Base-by-base conservation (phyloP, 345 rosid species). In the Murraya paniculata region DNA sequence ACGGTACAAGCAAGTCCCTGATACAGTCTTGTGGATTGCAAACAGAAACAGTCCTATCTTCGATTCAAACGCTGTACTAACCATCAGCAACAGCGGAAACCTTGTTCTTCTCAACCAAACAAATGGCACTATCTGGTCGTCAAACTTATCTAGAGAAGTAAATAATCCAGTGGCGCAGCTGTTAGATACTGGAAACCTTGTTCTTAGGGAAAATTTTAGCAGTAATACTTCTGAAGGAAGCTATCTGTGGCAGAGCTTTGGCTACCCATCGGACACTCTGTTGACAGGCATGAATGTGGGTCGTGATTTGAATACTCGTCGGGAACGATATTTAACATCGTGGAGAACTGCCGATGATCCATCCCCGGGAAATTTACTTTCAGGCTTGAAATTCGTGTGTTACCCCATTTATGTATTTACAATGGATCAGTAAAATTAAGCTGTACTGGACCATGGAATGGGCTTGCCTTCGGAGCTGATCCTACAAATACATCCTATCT, bases 381-480 rank as follows among this genome's bases (percentile, higher is more conserved):
- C 67, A 85, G 81, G 58, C 8, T 85, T 18, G 66, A 82, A 5
- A 80, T 59, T 27, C 39, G 2, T 19, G 76, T 74, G 27, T 71
- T 80, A 60, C 87, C 87, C 7, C 80, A 85, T 33, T 4, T 75
- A 10, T 71, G 79, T 50, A 36, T 81, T 35, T 25, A 35, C 64
- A 71, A 68, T 2, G 38, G 73, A 11, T 35, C 66, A 1, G n/a
- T 18, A 19, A 50, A 5, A 38, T 14, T 25, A 27, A 77, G 78
- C 50, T 58, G 88, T 1, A 77, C 81, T 38, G 88, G 86, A 13
- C 76, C 85, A 2, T 86, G 86, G 88, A 83, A 83, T 71, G 86
- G 86, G 2, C 21, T 28, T 1, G 48, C 80, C 60, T 86, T 86
- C 38, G 74, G 83, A 25, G 86, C 81, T 36, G 70, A 81, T 25